Conservation (phyloP, 805 yeast species). For the Zygosaccharomyces gambellarensis region DNA sequence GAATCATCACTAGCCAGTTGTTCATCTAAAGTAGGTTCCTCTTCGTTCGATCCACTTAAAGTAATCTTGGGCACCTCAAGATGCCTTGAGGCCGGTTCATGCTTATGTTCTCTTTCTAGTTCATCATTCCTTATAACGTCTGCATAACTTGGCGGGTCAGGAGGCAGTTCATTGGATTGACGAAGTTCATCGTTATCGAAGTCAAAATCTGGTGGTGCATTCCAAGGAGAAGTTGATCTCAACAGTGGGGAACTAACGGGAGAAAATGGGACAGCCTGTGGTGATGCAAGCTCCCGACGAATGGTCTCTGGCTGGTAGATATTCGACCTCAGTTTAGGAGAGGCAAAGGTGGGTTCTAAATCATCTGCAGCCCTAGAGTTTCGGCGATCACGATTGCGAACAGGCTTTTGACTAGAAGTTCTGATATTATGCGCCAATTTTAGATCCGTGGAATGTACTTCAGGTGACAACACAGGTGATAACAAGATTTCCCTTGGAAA, state of each 20-base stretch:
- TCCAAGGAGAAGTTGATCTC: constrained; percentile 43
- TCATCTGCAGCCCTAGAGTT: constrained; percentile 13
- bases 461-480: constrained; percentile 54
- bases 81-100: neutral
- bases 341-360: constrained; percentile 16
- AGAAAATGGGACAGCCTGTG: constrained; percentile 61
- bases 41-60: constrained; percentile 9
- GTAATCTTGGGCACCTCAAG: constrained; percentile 9
- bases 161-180: constrained; percentile 16
- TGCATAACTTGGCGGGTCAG: constrained; percentile 36
- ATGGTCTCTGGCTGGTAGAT: constrained; percentile 51
- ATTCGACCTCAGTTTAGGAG: constrained; percentile 40
- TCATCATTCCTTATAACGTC: constrained; percentile 24
- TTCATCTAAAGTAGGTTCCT: constrained; percentile 1
- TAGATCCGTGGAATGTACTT: constrained; percentile 44
- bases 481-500: constrained; percentile 37
- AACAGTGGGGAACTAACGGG: constrained; percentile 43
- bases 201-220: constrained; percentile 23
- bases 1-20: neutral
- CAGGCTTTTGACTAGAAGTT: constrained; percentile 13
- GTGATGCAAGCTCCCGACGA: constrained; percentile 48
- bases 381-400: constrained; percentile 9
- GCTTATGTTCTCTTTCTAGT: constrained; percentile 1
- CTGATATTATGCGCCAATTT: constrained; percentile 13
- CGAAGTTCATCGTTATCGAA: constrained; percentile 8